Conservation (phyloP, 192 early-diverging fungal genomes). For the Backusella tarrabulga region DNA sequence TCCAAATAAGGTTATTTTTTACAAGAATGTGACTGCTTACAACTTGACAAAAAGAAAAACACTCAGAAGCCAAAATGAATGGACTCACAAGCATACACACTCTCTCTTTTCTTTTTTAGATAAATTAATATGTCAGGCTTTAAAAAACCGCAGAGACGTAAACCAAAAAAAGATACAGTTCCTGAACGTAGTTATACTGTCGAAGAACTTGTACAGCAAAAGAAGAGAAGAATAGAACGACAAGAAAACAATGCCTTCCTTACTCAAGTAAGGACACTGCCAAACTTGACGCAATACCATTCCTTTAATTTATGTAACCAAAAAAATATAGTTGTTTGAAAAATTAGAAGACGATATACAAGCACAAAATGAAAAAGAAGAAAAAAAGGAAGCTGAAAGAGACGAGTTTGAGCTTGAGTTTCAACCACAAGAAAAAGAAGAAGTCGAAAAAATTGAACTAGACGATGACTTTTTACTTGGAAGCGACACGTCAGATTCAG, state of each 20-base stretch:
- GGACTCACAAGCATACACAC: neutral
- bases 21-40: neutral
- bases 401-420: neutral
- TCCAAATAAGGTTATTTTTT: neutral
- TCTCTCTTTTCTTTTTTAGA: neutral
- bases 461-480: conserved; percentile 2
- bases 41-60: neutral
- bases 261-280: neutral
- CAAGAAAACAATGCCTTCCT: neutral
- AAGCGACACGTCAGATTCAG: neutral
- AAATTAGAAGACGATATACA: neutral
- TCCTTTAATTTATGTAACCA: neutral
- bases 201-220: neutral
- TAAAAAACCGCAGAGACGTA: neutral
- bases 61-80: neutral
- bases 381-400: neutral
- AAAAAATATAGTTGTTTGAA: neutral
- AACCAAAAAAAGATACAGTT: neutral
- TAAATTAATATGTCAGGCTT: neutral
- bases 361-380: neutral
- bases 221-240: neutral
- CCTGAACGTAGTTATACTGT: neutral
- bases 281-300: neutral
- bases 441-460: neutral
- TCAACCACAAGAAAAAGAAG: neutral